Evolutionary conservation across 2,329 filamentous ascomycete species (phyloP).

Genomic region (Clonostachys rhizophaga): DNA sequence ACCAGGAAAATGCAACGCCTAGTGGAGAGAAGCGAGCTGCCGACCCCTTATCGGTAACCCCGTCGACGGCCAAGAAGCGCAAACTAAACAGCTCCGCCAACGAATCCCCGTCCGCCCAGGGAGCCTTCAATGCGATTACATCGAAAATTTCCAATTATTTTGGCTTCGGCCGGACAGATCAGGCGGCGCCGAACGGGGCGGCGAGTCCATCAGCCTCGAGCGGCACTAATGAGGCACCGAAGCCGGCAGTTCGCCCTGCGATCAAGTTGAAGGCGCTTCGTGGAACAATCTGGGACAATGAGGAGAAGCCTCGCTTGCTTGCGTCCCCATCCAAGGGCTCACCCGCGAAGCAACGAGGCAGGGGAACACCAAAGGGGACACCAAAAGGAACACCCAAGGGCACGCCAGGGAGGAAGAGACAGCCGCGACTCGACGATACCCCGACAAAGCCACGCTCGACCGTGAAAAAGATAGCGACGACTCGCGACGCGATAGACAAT

Average conservation of each 20-base stretch:
- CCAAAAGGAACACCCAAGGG: not conserved
- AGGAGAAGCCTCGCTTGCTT: slow-evolving; percentile 4
- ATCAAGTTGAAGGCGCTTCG: slow-evolving; percentile 27
- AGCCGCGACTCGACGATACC: not conserved
- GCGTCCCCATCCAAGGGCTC: slow-evolving; percentile 7
- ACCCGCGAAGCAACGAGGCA: slow-evolving; percentile 4
- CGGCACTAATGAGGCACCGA: slow-evolving; percentile 4
- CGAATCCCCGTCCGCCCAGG: slow-evolving; percentile 14
- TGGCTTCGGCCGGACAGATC: slow-evolving; percentile 9
- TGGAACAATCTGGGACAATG: slow-evolving; percentile 31
- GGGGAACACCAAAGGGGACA: not conserved
- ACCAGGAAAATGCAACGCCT: no score
- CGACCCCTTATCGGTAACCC: no score
- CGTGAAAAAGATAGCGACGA: slow-evolving; percentile 1
- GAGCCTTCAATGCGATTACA: slow-evolving; percentile 20
- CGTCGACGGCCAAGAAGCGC: slow-evolving; percentile 4
- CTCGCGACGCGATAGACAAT: not conserved
- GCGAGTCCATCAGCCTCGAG: slow-evolving; percentile 1
- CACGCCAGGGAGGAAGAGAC: not conserved
- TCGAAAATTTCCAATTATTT: slow-evolving; percentile 20
- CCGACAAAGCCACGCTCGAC: slow-evolving; percentile 3
- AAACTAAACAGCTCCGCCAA: slow-evolving; percentile 6
- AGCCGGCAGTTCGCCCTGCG: slow-evolving; percentile 18
- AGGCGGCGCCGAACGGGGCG: not conserved
- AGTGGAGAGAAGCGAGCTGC: no score